Evolutionary conservation across 768 basidiomycete species (phyloP).

Genomic region (Lentinus tigrinus): DNA sequence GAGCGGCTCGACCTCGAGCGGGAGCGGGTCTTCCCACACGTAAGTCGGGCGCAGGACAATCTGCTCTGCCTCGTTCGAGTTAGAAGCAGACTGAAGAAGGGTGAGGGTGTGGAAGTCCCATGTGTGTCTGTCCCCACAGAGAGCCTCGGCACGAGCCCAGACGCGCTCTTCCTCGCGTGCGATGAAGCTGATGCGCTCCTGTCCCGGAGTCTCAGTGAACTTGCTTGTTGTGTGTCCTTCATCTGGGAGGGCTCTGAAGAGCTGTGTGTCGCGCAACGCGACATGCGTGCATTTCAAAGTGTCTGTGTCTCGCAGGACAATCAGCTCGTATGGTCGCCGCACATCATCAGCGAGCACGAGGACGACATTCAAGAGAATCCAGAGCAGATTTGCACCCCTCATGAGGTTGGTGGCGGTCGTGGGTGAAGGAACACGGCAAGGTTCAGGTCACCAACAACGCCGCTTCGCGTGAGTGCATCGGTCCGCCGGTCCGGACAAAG

Average conservation of each 20-base stretch:
- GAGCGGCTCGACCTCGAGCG: conserved; percentile 55
- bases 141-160: conserved; percentile 4
- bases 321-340: conserved; percentile 21
- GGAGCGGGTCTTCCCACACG: conserved; percentile 34
- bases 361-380: too few species aligned
- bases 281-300: conserved; percentile 16
- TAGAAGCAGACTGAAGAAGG: background rate
- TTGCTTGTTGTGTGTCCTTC: background rate
- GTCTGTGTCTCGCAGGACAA: conserved; percentile 13
- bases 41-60: background rate
- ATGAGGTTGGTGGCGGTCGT: too few species aligned
- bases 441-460: too few species aligned
- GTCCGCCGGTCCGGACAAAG: too few species aligned
- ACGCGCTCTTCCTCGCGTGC: background rate
- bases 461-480: too few species aligned
- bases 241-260: conserved; percentile 11
- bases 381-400: too few species aligned
- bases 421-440: too few species aligned
- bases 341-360: background rate
- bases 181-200: conserved; percentile 19
- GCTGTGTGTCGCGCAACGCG: conserved; percentile 13
- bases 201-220: background rate
- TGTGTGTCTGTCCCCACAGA: background rate
- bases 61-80: background rate
- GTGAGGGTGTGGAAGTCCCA: conserved; percentile 1